Conservation (phyloP, 495 filamentous ascomycete species). For the Pseudomonodictys pantanalensis region DNA sequence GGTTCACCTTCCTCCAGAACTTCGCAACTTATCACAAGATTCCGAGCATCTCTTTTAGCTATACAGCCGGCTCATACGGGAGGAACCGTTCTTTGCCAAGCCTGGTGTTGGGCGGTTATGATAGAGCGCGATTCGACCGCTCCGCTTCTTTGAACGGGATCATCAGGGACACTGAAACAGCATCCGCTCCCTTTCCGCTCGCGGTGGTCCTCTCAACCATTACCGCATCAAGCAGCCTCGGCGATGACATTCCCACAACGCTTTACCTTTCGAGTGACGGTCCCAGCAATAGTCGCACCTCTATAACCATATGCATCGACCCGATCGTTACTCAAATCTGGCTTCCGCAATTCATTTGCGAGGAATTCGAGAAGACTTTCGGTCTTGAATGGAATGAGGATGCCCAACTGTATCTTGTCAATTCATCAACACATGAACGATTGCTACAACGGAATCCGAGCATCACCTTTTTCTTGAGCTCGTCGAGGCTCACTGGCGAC, state of each 20-base stretch:
- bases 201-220: background rate
- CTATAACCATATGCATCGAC: background rate
- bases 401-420: background rate
- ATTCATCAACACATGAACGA: background rate
- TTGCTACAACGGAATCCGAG: background rate
- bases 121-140: background rate
- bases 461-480: background rate
- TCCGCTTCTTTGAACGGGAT: background rate
- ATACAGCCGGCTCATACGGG: background rate
- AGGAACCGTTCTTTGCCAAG: background rate
- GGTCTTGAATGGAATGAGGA: background rate
- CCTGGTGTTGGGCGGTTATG: background rate
- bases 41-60: background rate
- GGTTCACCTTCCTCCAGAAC: background rate
- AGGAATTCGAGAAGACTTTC: background rate
- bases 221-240: background rate
- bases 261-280: background rate
- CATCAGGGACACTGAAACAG: background rate
- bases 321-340: background rate
- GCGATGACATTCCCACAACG: background rate
- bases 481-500: slow-evolving; percentile 41
- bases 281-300: background rate
- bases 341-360: background rate
- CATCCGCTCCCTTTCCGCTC: background rate
- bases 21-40: background rate